Base-by-base conservation (phyloP, 1,139 yeast species). In the Suhomyces ambrosiae region DNA sequence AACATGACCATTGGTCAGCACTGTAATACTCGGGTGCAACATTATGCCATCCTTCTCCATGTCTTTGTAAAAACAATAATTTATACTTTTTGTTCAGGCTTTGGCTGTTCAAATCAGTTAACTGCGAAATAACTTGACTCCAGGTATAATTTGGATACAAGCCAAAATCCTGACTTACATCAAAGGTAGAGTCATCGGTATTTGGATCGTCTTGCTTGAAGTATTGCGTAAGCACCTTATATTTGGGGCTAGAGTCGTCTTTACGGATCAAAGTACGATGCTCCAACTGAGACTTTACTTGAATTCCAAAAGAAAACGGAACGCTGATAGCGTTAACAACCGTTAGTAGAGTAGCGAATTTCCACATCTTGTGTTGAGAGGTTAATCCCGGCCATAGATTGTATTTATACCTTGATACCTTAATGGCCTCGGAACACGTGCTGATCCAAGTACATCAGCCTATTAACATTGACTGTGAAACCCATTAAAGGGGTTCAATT, bases 1-100 rank as follows among this genome's bases (percentile, higher is more conserved):
- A 52, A 42, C 74, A 68, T 5, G 35, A 38, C 74, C 73, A 68
- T 3, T 59, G 59, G 0, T 44, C 35, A 3, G 35, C 14, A 21
- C 45, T 33, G 33, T 52, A 60, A 17, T 40, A 33, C 1, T 26
- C 15, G 2, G 58, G 58, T 0, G 65, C 71, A 15, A 59, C 54
- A 38, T 69, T 69, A 41, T 69, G 74, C 44, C 47, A 64, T 1
- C 72, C 74, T 49, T 68, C 65, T 6, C 71, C 73, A 40, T 69
- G 75, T 44, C 75, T 57, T 30, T 65, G 72, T 10, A 65, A 46
- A 24, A 63, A 63, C 11, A 69, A 45, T n/a, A 68, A 47, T 40
- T 68, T 68, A 35, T 38, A 45, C 19, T 34, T 27, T 21, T 24
- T 22, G 11, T 24, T 10, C 7, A 23, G 24, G 25, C 26, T 16